Evolutionary conservation across 179 eudicot genomes (phyloP), one percentile per base, ranked within the genome.

Genomic region (Silene vulgaris): DNA sequence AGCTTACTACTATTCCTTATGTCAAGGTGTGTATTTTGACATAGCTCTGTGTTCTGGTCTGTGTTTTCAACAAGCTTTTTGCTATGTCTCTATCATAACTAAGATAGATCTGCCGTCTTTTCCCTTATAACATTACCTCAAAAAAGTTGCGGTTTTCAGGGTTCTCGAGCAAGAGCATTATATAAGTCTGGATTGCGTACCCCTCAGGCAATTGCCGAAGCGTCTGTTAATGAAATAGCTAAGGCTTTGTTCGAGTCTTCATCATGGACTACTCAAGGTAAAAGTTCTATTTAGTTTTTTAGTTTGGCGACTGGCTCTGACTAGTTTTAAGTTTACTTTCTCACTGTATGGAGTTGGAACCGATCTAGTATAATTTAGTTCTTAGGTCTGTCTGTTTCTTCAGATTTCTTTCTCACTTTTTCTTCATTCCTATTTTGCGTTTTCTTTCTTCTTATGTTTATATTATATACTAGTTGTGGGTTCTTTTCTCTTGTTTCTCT

Each of bases 131-230:
- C 37, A 17, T 16, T 37, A 19, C 29, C 19, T 56, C 12, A 4
- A 17, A 40, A 54, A 4, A 40, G 40, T 40, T 37, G 28, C 11
- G 70, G 59, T 43, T 64, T 74, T 72, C 79, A 96, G 99, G 99
- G 97, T 76, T 90, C 99, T 54, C 91, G 99, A 68, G 99, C 99
- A 76, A 88, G 99, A 83, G 97, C 97, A 65, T 87, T 96, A 48
- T 96, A 88, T 83, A 96, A 88, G 85, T 90, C 97, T 81, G 99
- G 97, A 74, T 66, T 96, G 80, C 97, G 99, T 72, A 89, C 97
- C 12, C 90, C 93, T 80, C 89, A 82, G 80, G 97, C 96, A 71
- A 90, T 96, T 75, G 99, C 96, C 79, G 99, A 93, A 87, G 91
- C 97, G 28, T 88, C 97, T 65, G 71, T 87, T 56, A 79, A 85